phyloP scores from a whole-genome alignment of 176 grass and related monocot species.

The Aegilops longissima region DNA sequence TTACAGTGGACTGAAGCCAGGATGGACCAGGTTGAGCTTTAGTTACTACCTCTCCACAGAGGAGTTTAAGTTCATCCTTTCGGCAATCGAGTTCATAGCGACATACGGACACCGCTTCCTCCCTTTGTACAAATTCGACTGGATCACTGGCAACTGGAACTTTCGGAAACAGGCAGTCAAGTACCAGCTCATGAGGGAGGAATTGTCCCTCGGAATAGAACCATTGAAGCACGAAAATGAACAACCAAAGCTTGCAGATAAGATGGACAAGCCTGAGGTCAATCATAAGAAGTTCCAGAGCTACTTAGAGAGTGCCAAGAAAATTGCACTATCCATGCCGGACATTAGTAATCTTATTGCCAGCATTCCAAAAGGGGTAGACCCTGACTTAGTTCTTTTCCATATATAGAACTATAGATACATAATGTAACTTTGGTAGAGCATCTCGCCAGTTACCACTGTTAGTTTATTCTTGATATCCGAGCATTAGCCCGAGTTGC shows the following conservation, averaged over 20 bases:
- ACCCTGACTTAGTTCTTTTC: slow-evolving; percentile 56
- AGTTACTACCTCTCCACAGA: slow-evolving; percentile 66
- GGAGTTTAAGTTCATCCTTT: slow-evolving; percentile 68
- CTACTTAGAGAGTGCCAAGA: slow-evolving; percentile 54
- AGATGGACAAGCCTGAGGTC: background rate
- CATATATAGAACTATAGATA: slow-evolving; percentile 29
- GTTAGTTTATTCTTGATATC: background rate
- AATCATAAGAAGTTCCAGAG: slow-evolving; percentile 28
- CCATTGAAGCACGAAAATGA: background rate
- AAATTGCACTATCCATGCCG: slow-evolving; percentile 44
- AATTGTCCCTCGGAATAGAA: slow-evolving; percentile 5
- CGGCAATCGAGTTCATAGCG: slow-evolving; percentile 57
- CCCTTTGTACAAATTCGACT: slow-evolving; percentile 61
- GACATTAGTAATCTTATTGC: slow-evolving; percentile 23
- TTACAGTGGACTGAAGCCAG: slow-evolving; percentile 73
- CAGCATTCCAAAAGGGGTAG: slow-evolving; percentile 42
- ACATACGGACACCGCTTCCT: slow-evolving; percentile 62
- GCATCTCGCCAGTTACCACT: background rate
- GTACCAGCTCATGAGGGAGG: slow-evolving; percentile 45
- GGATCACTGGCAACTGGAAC: slow-evolving; percentile 65
- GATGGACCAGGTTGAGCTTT: slow-evolving; percentile 84
- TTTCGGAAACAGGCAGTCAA: slow-evolving; percentile 47
- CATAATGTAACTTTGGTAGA: background rate
- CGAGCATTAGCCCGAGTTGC: background rate
- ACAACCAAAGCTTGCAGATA: background rate